Evolutionary conservation across 371 early-diverging fungal genomes (phyloP).

Genomic region (Syncephalastrum sp.): DNA sequence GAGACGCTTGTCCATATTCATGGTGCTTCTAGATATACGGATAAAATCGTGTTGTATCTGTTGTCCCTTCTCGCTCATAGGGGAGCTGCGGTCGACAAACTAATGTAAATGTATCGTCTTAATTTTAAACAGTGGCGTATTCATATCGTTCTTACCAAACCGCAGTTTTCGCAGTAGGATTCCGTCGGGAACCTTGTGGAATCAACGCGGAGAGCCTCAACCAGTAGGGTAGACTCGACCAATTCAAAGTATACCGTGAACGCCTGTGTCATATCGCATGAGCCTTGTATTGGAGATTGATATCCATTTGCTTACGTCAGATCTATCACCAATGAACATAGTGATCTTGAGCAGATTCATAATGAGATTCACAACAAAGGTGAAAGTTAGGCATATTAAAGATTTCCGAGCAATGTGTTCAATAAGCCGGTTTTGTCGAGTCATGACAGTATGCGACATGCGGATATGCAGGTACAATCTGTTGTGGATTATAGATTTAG

Average conservation of each 20-base stretch:
- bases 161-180: constrained; percentile 33
- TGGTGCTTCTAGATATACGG: no score
- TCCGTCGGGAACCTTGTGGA: constrained; percentile 12
- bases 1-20: not conserved
- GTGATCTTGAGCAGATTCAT: constrained; percentile 51
- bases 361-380: constrained; percentile 42
- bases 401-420: constrained; percentile 42
- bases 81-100: not conserved
- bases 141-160: constrained; percentile 23
- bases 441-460: constrained; percentile 21
- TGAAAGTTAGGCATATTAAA: constrained; percentile 36
- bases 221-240: constrained; percentile 45
- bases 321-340: constrained; percentile 30
- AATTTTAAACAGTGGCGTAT: not conserved
- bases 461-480: constrained; percentile 42
- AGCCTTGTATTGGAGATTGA: no score
- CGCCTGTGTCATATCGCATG: constrained; percentile 17
- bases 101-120: not conserved
- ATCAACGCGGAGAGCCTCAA: constrained; percentile 49
- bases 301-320: constrained; percentile 28
- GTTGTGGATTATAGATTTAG: not conserved
- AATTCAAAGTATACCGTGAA: constrained; percentile 47
- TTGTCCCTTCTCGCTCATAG: not conserved
- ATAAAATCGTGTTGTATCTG: not conserved
- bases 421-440: constrained; percentile 33